These are phyloP conservation scores for Lumnitzera racemosa DNA, from an alignment of 345 rosid species.

Conservation along the genomic window DNA sequence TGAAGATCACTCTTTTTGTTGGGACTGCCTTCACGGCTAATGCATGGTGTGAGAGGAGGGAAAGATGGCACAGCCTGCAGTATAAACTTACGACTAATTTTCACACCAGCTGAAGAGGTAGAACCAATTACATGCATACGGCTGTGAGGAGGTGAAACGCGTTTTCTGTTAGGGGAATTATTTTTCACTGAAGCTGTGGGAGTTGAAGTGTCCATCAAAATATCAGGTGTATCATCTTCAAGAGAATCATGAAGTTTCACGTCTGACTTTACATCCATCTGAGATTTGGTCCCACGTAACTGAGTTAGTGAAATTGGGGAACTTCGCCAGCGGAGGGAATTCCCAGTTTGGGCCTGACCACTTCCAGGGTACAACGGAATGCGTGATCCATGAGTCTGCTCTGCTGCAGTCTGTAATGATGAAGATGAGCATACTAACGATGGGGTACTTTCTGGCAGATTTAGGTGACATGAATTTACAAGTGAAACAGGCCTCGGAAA, in stretches of 20 bases:
- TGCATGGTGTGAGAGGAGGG: conserved; percentile 50
- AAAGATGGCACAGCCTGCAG: conserved; percentile 45
- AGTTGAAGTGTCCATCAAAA: conserved; percentile 32
- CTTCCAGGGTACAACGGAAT: conserved; percentile 22
- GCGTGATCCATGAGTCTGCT: conserved; percentile 16
- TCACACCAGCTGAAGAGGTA: conserved; percentile 32
- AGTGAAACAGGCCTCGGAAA: conserved; percentile 21
- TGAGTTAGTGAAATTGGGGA: conserved; percentile 30
- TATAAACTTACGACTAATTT: conserved; percentile 51
- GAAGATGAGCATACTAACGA: conserved; percentile 13
- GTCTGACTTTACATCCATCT: conserved; percentile 18
- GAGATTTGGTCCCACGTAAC: conserved; percentile 21
- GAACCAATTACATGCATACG: conserved; percentile 15
- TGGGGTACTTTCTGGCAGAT: conserved; percentile 20
- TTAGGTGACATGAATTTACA: conserved; percentile 23
- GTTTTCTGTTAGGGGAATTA: conserved; percentile 44
- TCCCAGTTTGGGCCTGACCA: conserved; percentile 13
- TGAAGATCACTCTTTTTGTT: conserved; percentile 13
- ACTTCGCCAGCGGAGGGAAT: conserved; percentile 27
- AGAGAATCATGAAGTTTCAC: conserved; percentile 14
- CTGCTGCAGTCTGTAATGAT: conserved; percentile 27
- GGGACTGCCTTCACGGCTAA: conserved; percentile 16
- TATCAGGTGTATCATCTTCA: conserved; percentile 47
- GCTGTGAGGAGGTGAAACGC: conserved; percentile 47
- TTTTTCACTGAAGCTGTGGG: conserved; percentile 29